These are phyloP conservation scores for Ceratocystis diversiconidia DNA, from an alignment of 2,329 filamentous ascomycete genomes.

Conservation along the genomic window DNA sequence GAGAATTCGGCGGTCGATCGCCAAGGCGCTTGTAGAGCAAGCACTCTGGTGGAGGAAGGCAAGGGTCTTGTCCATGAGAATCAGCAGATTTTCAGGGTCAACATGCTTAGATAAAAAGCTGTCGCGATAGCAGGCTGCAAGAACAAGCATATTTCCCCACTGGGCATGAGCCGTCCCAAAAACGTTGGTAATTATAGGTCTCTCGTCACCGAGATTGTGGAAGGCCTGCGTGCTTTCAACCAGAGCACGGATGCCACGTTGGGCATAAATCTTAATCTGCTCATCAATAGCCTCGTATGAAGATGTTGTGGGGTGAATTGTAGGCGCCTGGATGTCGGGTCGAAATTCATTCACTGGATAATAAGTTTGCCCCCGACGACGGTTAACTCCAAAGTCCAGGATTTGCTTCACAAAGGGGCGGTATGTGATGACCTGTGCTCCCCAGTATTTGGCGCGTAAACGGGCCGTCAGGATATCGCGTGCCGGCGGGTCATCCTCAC, in stretches of 20 bases:
- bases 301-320: conserved; percentile 26
- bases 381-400: conserved; percentile 33
- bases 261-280: conserved; percentile 40
- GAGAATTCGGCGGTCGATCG: conserved; percentile 61
- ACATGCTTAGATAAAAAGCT: conserved; percentile 45
- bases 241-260: conserved; percentile 55
- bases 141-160: conserved; percentile 91
- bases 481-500: conserved; percentile 56
- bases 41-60: conserved; percentile 56
- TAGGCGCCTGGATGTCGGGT: conserved; percentile 27
- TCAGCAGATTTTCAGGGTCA: conserved; percentile 37
- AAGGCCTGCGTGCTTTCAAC: conserved; percentile 79
- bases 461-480: conserved; percentile 67
- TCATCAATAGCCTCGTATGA: conserved; percentile 29
- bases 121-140: conserved; percentile 66
- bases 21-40: conserved; percentile 60
- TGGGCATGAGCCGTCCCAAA: conserved; percentile 93
- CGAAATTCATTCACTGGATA: conserved; percentile 25
- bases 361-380: conserved; percentile 26
- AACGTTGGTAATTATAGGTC: conserved; percentile 83
- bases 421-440: conserved; percentile 78
- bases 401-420: conserved; percentile 55
- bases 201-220: conserved; percentile 44
- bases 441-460: conserved; percentile 87
- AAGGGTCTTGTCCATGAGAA: conserved; percentile 60